phyloP scores from a whole-genome alignment of 2,329 filamentous ascomycete genomes.

The Phaeosphaeria sp. region DNA sequence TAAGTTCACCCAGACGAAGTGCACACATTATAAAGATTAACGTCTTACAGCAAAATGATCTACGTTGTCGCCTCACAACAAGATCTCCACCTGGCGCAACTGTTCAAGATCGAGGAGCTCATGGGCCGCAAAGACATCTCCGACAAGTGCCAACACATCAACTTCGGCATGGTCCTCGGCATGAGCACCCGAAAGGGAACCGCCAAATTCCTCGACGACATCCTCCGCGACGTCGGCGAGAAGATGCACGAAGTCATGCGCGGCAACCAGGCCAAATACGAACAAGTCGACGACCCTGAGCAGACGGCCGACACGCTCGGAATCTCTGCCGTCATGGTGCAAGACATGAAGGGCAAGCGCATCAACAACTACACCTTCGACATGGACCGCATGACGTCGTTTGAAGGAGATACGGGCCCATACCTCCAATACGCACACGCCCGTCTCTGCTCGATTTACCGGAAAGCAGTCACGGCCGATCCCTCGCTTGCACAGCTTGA shows the following conservation, averaged over 20 bases:
- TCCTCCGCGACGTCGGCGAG: constrained; percentile 71
- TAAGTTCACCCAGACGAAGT: constrained; percentile 6
- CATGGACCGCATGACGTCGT: constrained; percentile 81
- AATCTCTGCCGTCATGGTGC: constrained; percentile 95
- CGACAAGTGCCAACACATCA: constrained; percentile 67
- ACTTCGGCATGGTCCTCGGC: constrained; percentile 71
- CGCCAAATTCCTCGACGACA: constrained; percentile 61
- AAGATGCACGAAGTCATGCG: constrained; percentile 99
- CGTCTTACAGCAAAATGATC: constrained; percentile 62
- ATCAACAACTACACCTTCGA: constrained; percentile 76
- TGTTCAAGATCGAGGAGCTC: constrained; percentile 70
- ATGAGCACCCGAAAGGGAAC: constrained; percentile 70
- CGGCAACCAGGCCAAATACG: constrained; percentile 88
- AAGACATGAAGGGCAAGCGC: constrained; percentile 96
- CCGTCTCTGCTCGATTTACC: constrained; percentile 48
- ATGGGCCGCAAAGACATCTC: constrained; percentile 68
- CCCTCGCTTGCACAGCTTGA: constrained; percentile 62
- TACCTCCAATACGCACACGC: constrained; percentile 80
- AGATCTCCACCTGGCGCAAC: constrained; percentile 68
- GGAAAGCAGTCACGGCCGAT: constrained; percentile 58
- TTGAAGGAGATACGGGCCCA: constrained; percentile 84
- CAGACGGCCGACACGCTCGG: constrained; percentile 86
- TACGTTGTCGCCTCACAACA: constrained; percentile 71
- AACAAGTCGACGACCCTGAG: constrained; percentile 83
- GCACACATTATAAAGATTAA: not conserved